A percentile compares a stretch with the other conserved stretches of the same genome.
These are phyloP conservation scores for Trichoderma hamatum DNA, from an alignment of 2,329 filamentous ascomycete species.

Conservation along the genomic window DNA sequence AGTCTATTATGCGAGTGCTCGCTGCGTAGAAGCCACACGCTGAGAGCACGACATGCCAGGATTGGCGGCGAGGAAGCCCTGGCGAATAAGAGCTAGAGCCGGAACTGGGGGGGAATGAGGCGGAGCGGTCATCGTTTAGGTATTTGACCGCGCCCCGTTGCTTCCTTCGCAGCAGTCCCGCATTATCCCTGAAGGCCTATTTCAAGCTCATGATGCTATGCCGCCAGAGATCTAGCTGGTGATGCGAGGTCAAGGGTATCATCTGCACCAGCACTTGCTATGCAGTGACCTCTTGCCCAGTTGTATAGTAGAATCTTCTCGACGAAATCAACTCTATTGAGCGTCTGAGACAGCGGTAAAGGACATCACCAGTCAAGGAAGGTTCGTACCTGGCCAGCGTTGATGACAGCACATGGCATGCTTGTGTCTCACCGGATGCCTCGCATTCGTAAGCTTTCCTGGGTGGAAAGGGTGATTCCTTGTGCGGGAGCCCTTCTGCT, in stretches of 20 bases:
- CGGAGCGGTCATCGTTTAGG: conserved; percentile 4
- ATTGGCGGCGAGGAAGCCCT: neutral
- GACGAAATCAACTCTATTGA: neutral
- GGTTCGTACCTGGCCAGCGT: neutral
- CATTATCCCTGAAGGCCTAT: neutral
- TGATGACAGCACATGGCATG: neutral
- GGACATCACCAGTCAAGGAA: neutral
- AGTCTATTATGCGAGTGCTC: neutral
- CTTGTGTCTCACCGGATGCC: neutral
- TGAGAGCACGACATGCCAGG: neutral
- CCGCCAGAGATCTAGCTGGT: neutral
- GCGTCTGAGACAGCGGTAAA: neutral
- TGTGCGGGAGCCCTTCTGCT: neutral
- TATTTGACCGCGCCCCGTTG: conserved; percentile 8
- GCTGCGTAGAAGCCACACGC: neutral
- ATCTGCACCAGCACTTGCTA: conserved; percentile 16
- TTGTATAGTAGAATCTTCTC: neutral
- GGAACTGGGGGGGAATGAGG: conserved; percentile 1
- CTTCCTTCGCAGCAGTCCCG: neutral
- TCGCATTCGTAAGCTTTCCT: neutral
- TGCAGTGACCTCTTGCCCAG: neutral
- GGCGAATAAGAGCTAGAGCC: neutral
- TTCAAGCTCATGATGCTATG: neutral
- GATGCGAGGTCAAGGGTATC: conserved; percentile 1
- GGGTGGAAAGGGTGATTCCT: neutral